These are phyloP conservation scores for Saccharomyces hybrid DNA, from an alignment of 1,139 yeast genomes.

Conservation along the genomic window DNA sequence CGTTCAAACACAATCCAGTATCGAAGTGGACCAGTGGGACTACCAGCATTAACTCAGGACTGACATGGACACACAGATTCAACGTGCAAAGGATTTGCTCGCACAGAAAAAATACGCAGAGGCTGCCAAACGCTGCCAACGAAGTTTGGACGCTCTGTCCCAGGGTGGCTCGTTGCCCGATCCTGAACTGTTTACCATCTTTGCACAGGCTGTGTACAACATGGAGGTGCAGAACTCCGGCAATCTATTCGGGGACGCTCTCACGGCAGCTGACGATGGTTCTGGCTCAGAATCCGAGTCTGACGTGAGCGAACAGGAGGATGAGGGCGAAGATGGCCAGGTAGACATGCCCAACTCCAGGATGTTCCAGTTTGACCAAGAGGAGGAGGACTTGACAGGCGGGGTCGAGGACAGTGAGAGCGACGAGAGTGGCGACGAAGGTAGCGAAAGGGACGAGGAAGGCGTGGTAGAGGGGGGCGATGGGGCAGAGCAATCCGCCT, in stretches of 20 bases:
- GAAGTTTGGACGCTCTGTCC: constrained; percentile 50
- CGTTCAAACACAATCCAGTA: neutral
- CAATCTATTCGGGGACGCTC: constrained; percentile 32
- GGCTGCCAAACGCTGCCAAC: constrained; percentile 67
- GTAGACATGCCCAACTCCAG: constrained; percentile 31
- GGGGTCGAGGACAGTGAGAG: constrained; percentile 31
- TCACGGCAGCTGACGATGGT: constrained; percentile 36
- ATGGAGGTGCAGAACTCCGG: neutral
- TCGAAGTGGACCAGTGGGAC: neutral
- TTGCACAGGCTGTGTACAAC: neutral
- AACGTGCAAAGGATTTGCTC: neutral
- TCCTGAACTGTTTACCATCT: neutral
- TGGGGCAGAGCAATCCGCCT: constrained; percentile 20
- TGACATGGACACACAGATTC: neutral
- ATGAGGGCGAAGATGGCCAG: constrained; percentile 23
- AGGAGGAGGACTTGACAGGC: constrained; percentile 35
- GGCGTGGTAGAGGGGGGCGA: constrained; percentile 12
- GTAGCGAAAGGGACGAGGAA: constrained; percentile 31
- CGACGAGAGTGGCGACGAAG: constrained; percentile 22
- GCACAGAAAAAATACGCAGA: constrained; percentile 57
- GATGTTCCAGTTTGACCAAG: constrained; percentile 53
- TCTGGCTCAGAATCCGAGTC: constrained; percentile 16
- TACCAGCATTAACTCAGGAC: neutral
- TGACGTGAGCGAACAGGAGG: constrained; percentile 14
- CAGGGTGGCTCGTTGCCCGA: neutral